Evolutionary conservation across 768 basidiomycete genomes (phyloP), one percentile per base, ranked within the genome.

Genomic region (Dentipellis fragilis): DNA sequence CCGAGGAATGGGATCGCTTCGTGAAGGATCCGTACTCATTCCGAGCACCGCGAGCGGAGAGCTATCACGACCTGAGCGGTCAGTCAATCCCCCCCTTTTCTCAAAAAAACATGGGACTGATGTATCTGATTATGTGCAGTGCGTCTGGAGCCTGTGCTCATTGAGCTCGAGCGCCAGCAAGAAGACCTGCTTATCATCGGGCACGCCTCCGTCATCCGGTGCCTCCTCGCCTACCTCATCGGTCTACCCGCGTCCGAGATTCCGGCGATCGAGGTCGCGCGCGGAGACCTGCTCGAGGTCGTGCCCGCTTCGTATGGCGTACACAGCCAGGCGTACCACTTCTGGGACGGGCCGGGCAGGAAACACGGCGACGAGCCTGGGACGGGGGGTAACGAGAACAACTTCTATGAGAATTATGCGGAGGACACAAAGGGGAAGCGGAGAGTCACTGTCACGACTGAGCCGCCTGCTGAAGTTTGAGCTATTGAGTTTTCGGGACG

Each of bases 111-210:
- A 56, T 51, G 48, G 40, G 29, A 39, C 52, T 61, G 56, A 65
- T 60, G 46, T 47, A 49, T 45, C 60, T 57, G 39, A 36, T 19
- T 36, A 37, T 42, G 47, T n/a, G 40, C 64, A 94, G 93, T 96
- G 54, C 91, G 94, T 42, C 72, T 97, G n/a, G 94, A 97, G 66
- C 91, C 92, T 0, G 80, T 87, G 34, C 78, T 98, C 35, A 84
- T 97, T 66, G 96, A 99, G 68, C 76, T 98, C 16, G 96, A 98
- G 71, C 81, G 94, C 53, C 88, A 93, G 69, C 84, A 88, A 64
- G 92, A 96, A 64, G 96, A 98, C 70, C 73, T 99, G 4, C 76
- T 99, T 39, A 97, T 99, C 69, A 91, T 98, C 62, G 94, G 93
- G 1, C 94, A 97, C 67, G 92, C 94, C 14, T 95, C 93, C 40